These are phyloP conservation scores for Globisporangium rhizosaccharum DNA, from an alignment of 352 stramenopile species.

Conservation along the genomic window DNA sequence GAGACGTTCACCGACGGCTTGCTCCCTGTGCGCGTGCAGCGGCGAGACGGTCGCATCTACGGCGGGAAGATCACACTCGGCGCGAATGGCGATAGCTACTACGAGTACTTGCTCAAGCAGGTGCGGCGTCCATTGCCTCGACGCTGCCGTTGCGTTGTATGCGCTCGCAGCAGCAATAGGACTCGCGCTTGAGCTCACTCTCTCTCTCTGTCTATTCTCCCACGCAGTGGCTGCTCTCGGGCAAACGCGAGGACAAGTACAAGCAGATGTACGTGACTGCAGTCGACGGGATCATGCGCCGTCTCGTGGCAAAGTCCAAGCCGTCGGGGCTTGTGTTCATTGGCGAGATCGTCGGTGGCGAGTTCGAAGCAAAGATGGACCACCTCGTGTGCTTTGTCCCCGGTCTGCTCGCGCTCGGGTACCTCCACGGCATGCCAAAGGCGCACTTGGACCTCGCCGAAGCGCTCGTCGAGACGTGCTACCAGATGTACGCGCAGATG, in stretches of 20 bases:
- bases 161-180: not conserved
- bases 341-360: slow-evolving; percentile 50
- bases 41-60: slow-evolving; percentile 30
- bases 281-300: slow-evolving; percentile 53
- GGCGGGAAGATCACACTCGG: slow-evolving; percentile 62
- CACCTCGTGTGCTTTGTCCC: slow-evolving; percentile 91
- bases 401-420: slow-evolving; percentile 81
- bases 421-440: slow-evolving; percentile 58
- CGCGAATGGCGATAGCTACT: slow-evolving; percentile 80
- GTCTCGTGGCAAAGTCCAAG: slow-evolving; percentile 49
- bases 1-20: slow-evolving; percentile 52
- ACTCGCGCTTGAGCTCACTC: not conserved
- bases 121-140: slow-evolving; percentile 15
- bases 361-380: slow-evolving; percentile 74
- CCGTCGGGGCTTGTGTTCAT: slow-evolving; percentile 62
- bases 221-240: slow-evolving; percentile 58
- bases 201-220: not conserved
- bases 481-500: slow-evolving; percentile 84
- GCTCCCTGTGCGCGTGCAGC: slow-evolving; percentile 46
- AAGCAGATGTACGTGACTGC: slow-evolving; percentile 58
- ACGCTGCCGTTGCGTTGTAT: not conserved
- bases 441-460: slow-evolving; percentile 71
- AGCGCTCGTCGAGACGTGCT: slow-evolving; percentile 78
- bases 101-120: slow-evolving; percentile 83
- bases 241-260: slow-evolving; percentile 71